Percentiles rank a stretch among this genome's conserved stretches.
phyloP scores from a whole-genome alignment of 2,329 filamentous ascomycete genomes.

The Tolypocladium nubicola region DNA sequence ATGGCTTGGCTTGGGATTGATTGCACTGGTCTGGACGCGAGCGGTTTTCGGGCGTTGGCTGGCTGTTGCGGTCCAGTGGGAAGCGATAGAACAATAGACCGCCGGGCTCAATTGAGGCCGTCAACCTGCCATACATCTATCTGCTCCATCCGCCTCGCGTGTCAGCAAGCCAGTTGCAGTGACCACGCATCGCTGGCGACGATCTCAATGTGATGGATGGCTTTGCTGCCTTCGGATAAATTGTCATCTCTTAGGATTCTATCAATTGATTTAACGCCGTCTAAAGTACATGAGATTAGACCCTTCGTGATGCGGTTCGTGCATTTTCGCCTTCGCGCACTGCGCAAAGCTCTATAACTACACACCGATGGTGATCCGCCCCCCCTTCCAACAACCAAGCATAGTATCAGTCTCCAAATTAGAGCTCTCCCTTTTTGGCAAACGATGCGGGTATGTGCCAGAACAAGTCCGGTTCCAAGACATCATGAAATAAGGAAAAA shows the following conservation, averaged over 20 bases:
- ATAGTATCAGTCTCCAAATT: slow-evolving; percentile 10
- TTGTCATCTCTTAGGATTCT: neutral
- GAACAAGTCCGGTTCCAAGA: slow-evolving; percentile 11
- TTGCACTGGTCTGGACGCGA: neutral
- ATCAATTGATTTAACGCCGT: slow-evolving; percentile 18
- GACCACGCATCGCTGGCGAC: neutral
- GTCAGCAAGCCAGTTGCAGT: neutral
- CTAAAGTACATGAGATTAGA: slow-evolving; percentile 32
- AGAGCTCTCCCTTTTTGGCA: slow-evolving; percentile 8
- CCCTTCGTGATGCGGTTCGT: slow-evolving; percentile 24
- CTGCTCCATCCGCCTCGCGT: neutral
- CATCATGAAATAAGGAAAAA: slow-evolving; percentile 10
- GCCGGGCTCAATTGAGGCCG: neutral
- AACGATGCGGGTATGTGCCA: slow-evolving; percentile 14
- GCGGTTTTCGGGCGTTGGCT: neutral
- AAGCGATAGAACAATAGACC: neutral
- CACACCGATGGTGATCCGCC: slow-evolving; percentile 16
- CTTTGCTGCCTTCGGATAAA: neutral
- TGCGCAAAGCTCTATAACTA: slow-evolving; percentile 27
- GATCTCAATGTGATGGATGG: neutral
- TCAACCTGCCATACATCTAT: neutral
- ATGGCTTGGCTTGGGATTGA: neutral
- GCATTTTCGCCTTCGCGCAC: slow-evolving; percentile 22
- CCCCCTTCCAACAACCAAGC: slow-evolving; percentile 15
- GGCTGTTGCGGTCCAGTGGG: neutral